A percentile compares a stretch with the other conserved stretches of the same genome.
These are phyloP conservation scores for Stentor roeselii DNA, from an alignment of 73 alveolate genomes.

Conservation along the genomic window DNA sequence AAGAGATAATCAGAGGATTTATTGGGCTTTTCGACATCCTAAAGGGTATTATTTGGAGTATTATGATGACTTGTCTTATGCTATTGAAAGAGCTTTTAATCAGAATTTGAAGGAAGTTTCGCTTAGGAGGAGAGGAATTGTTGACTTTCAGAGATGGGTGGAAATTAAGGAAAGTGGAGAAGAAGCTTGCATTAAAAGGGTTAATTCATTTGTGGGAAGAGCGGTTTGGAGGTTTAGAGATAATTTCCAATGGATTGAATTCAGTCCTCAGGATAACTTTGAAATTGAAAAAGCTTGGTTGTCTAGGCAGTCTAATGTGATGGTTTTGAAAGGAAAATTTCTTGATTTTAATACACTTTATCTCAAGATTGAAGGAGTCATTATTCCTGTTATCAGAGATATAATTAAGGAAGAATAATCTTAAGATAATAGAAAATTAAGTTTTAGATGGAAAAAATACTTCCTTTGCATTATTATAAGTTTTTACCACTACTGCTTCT, in stretches of 20 bases:
- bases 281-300: background rate
- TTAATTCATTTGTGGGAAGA: background rate
- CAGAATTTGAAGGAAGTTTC: background rate
- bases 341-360: background rate
- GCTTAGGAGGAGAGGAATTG: background rate
- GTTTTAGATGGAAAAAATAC: too few species aligned
- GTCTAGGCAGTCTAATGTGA: background rate
- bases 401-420: too few species aligned
- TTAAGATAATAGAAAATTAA: too few species aligned
- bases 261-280: background rate
- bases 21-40: background rate
- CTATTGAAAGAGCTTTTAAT: background rate
- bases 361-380: background rate
- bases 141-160: background rate
- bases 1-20: background rate
- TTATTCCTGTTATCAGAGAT: background rate
- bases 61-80: too few species aligned
- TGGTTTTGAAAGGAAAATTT: background rate
- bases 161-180: background rate
- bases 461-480: too few species aligned
- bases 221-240: background rate
- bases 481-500: too few species aligned
- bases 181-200: background rate
- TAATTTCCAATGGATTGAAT: background rate
- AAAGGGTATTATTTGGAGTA: background rate